Evolutionary conservation across 163 green algal species (phyloP), one percentile per base, ranked within the genome.

Genomic region (Chloromonas sp.): DNA sequence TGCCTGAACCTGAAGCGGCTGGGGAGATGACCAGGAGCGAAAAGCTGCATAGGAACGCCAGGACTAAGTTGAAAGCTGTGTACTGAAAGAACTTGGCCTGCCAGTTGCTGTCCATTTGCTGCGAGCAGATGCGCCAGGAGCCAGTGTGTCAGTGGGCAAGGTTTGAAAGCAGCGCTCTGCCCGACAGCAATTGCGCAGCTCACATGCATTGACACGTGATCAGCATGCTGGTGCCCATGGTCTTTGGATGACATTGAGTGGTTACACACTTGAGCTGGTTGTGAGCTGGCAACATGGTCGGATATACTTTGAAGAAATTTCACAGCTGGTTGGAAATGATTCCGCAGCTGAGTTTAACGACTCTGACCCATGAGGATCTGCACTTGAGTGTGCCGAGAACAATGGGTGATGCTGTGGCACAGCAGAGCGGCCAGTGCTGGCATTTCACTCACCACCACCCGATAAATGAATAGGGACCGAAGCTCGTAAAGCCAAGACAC

Each of bases 21-120:
- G 91, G 90, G 0, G 90, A 92, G 61, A 94, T 90, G 14, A 93
- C 70, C 61, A 88, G 89, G 80, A 94, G 84, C 1, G 89, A 87
- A 13, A 91, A 87, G 79, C 82, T 91, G 74, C 84, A 85, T 0
- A 78, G 58, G 76, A 88, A 91, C 0, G 91, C 91, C 15, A 94
- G 82, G 58, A 87, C 59, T 14, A 92, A 66, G 81, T 94, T 94
- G 85, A 93, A 90, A 36, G 15, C 85, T 0, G 71, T 84, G 58
- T 89, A 93, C 70, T 93, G 81, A 2, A 93, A 86, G 81, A 91
- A 90, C 59, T 89, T 89, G 3, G 86, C 57, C 13, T 59, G 84
- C 85, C 84, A 91, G 78, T 78, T 87, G 83, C 62, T 84, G 77
- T 82, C 84, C 82, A 58, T 84, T 82, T 14, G 85, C 70, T 62